Base-by-base conservation (phyloP, 495 filamentous ascomycete genomes). In the Geoglossum glabrum region DNA sequence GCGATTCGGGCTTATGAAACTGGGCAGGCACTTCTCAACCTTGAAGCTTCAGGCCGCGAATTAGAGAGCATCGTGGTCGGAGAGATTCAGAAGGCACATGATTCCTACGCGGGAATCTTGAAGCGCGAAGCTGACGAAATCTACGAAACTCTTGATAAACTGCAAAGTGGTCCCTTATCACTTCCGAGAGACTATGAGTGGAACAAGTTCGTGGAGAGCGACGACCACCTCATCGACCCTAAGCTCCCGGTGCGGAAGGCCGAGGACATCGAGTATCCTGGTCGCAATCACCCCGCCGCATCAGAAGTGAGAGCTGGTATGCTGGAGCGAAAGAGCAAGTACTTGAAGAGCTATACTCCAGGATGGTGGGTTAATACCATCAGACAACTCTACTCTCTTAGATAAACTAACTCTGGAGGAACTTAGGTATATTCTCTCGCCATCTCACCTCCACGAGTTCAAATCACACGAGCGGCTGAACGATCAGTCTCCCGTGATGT, bases 401-500 rank as follows among this genome's bases (percentile, higher is more conserved):
- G 5, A 21, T 55, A 63, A 38, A 67, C 57, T 67, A 28, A 63
- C 36, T 47, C 49, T 19, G 4, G n/a, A n/a, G n/a, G 30, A 27
- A 34, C 33, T 38, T 59, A 92, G 88, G 88, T 98, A 96, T 70
- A 88, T 97, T 10, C 71, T 98, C 58, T 95, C 92, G 59, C 86
- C 92, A 23, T 97, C 92, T 36, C 92, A 98, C 68, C 76, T 98
- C 1, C 92, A 98, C 69, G 92, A 98, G 66, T 98, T 96, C 79
- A 96, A 93, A 67, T 93, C 87, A 17, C 86, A 88, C 33, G 84
- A 86, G 68, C 76, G 76, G 27, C 75, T 83, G 50, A 76, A 73
- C 60, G 79, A 76, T 63, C 82, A 84, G 65, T 76, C 79, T 33
- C 92, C 92, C 1, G 79, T 97, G 67, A 96, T 98, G 92, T 96